phyloP scores from a whole-genome alignment of 2,329 filamentous ascomycete genomes.

The Aspergillus aculeatinus region DNA sequence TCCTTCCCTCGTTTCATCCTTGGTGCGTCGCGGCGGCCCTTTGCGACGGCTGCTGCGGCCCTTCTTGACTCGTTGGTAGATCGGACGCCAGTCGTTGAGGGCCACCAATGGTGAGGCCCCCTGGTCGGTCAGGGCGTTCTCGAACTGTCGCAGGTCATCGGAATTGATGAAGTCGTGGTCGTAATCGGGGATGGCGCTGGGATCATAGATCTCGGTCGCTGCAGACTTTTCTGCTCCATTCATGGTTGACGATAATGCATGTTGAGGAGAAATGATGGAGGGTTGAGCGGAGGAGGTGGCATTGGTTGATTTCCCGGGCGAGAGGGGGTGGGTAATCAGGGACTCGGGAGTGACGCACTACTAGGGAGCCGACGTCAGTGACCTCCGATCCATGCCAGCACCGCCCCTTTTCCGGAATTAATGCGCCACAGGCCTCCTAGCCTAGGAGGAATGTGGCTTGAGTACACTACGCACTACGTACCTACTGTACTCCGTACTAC shows the following conservation, averaged over 20 bases:
- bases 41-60: constrained; percentile 45
- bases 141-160: constrained; percentile 74
- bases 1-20: constrained; percentile 92
- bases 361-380: constrained; percentile 16
- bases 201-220: constrained; percentile 62
- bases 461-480: too few species aligned
- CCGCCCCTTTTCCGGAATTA: background rate
- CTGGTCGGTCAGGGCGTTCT: constrained; percentile 76
- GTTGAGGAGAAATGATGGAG: constrained; percentile 10
- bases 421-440: background rate
- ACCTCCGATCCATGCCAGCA: background rate
- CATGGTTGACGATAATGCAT: constrained; percentile 31
- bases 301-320: background rate
- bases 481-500: too few species aligned
- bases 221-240: constrained; percentile 27
- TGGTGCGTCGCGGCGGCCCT: constrained; percentile 54
- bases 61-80: constrained; percentile 68
- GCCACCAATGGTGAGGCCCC: constrained; percentile 78
- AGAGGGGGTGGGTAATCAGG: background rate
- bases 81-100: constrained; percentile 92
- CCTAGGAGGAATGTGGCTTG: too few species aligned
- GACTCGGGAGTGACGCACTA: constrained; percentile 6
- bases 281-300: background rate
- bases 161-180: constrained; percentile 73
- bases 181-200: constrained; percentile 71